phyloP scores from a whole-genome alignment of 208 protist genomes.

The Leishmania tropica region DNA sequence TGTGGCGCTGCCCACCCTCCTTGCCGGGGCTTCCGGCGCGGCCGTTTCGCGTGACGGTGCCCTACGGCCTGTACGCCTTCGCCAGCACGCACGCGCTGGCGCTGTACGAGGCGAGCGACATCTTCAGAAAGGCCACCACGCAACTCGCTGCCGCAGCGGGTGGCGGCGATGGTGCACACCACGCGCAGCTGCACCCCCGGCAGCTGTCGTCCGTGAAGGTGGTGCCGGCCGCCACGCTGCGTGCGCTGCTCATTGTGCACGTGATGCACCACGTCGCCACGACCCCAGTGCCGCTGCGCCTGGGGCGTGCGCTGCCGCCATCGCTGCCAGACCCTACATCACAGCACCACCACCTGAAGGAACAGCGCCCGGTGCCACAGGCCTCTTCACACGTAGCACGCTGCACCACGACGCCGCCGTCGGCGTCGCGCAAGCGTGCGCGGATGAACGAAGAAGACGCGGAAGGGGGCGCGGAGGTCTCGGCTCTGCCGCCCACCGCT shows the following conservation, averaged over 20 bases:
- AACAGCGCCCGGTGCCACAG: neutral
- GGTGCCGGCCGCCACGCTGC: constrained; percentile 27
- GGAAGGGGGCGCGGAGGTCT: neutral
- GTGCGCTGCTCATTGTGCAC: constrained; percentile 61
- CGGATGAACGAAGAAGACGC: neutral
- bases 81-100: constrained; percentile 62
- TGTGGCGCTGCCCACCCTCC: constrained; percentile 66
- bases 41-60: constrained; percentile 53
- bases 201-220: constrained; percentile 25
- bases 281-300: constrained; percentile 22
- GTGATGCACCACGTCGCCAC: constrained; percentile 61
- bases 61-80: constrained; percentile 55
- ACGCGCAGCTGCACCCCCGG: neutral
- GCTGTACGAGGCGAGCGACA: constrained; percentile 57
- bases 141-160: constrained; percentile 24
- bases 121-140: constrained; percentile 59
- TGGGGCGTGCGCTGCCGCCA: neutral
- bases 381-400: neutral
- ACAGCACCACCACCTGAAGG: neutral
- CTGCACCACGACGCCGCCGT: neutral
- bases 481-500: neutral
- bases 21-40: constrained; percentile 68
- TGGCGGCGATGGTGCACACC: neutral
- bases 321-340: too few species aligned
- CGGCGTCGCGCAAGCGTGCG: neutral